phyloP scores from a whole-genome alignment of 176 grass and related monocot genomes.

The Carex pumila region DNA sequence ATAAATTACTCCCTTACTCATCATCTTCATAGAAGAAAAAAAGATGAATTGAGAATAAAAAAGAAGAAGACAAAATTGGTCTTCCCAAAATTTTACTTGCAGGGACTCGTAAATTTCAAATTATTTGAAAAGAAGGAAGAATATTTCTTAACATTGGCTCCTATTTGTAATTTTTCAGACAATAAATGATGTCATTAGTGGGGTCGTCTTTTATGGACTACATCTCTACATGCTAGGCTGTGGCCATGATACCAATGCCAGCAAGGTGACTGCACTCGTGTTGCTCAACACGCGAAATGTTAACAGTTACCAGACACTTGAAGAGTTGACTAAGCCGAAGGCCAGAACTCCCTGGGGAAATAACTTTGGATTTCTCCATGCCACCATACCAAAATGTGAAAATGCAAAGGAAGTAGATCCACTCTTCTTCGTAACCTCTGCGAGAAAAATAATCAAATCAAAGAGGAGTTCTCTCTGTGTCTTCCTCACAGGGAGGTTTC shows the following conservation, averaged over 20 bases:
- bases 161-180: slow-evolving; percentile 28
- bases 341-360: slow-evolving; percentile 29
- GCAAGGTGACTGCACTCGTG: slow-evolving; percentile 18
- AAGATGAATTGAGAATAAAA: neutral
- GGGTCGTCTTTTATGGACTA: slow-evolving; percentile 25
- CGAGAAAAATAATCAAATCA: slow-evolving; percentile 26
- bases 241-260: neutral
- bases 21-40: neutral
- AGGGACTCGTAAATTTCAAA: neutral
- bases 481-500: slow-evolving; percentile 16
- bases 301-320: slow-evolving; percentile 5
- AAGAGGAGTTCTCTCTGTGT: slow-evolving; percentile 26
- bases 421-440: slow-evolving; percentile 22
- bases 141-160: neutral
- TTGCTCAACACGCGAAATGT: slow-evolving; percentile 25
- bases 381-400: slow-evolving; percentile 18
- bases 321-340: slow-evolving; percentile 25
- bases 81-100: neutral
- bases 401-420: slow-evolving; percentile 13
- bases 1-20: neutral
- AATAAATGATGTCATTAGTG: slow-evolving; percentile 29
- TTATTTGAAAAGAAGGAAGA: neutral
- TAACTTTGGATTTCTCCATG: slow-evolving; percentile 34
- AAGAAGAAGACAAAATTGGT: neutral
- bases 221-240: slow-evolving; percentile 26